A percentile compares a stretch with the other conserved stretches of the same genome.
Evolutionary conservation across 202 grass and related monocot species (phyloP).

Genomic region (Zizania palustris): DNA sequence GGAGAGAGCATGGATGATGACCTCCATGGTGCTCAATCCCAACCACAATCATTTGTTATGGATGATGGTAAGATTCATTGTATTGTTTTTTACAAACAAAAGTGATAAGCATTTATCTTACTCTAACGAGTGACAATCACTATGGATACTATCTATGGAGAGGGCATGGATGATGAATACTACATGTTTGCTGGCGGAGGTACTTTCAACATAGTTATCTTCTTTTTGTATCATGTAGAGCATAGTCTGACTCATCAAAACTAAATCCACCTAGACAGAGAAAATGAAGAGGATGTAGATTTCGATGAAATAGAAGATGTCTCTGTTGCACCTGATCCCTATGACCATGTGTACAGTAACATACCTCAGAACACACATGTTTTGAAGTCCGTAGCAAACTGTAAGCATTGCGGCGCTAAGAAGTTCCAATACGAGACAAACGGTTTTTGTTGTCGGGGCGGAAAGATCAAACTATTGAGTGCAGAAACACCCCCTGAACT

Average conservation of each 20-base stretch:
- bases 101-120: not conserved
- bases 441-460: not conserved
- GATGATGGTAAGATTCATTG: not conserved
- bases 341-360: not conserved
- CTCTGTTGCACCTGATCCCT: not conserved
- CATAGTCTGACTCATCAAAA: not conserved
- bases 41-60: not conserved
- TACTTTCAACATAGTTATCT: not conserved
- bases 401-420: not conserved
- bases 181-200: not conserved
- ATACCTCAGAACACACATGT: not conserved
- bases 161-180: not conserved
- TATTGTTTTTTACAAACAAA: not conserved
- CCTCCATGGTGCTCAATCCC: not conserved
- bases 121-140: not conserved
- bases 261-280: not conserved
- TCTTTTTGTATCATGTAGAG: not conserved
- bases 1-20: not conserved
- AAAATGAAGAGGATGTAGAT: not conserved
- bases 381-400: not conserved
- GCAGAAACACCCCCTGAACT: not conserved
- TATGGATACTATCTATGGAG: not conserved
- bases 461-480: not conserved
- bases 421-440: not conserved
- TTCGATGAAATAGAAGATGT: not conserved